Evolutionary conservation across 768 basidiomycete species (phyloP).

Genomic region (Psilocybe subaeruginosa): DNA sequence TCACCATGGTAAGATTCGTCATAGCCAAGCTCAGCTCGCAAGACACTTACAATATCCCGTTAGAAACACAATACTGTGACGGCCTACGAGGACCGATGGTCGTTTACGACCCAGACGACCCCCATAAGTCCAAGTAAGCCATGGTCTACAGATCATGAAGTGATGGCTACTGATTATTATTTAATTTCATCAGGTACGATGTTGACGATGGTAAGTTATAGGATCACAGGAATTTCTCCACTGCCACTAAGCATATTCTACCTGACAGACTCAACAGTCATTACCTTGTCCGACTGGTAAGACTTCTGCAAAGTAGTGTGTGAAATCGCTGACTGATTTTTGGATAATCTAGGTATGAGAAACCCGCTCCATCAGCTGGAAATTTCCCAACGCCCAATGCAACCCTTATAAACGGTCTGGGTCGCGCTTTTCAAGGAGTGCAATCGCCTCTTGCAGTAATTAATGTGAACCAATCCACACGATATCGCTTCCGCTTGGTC

Average conservation of each 20-base stretch:
- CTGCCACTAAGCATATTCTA: slow-evolving; percentile 12
- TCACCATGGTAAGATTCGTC: slow-evolving; percentile 29
- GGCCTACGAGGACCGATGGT: slow-evolving; percentile 53
- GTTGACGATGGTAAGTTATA: slow-evolving; percentile 29
- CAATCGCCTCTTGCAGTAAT: slow-evolving; percentile 36
- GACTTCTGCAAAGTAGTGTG: background rate
- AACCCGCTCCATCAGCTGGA: slow-evolving; percentile 25
- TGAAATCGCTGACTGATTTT: background rate
- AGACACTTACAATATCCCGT: slow-evolving; percentile 10
- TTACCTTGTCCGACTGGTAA: slow-evolving; percentile 15
- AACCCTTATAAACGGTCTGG: slow-evolving; percentile 44
- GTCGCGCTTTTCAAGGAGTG: slow-evolving; percentile 40
- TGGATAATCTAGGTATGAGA: slow-evolving; percentile 25
- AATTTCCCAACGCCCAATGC: slow-evolving; percentile 29
- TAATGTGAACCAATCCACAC: slow-evolving; percentile 32
- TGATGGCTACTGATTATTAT: background rate
- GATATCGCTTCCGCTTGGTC: slow-evolving; percentile 35
- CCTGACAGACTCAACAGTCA: slow-evolving; percentile 9
- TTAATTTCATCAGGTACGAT: background rate
- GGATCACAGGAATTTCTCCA: slow-evolving; percentile 32
- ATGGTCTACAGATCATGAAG: background rate
- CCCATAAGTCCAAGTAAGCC: slow-evolving; percentile 27
- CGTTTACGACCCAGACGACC: slow-evolving; percentile 47
- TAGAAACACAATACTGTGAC: slow-evolving; percentile 57
- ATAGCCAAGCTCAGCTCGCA: background rate